Evolutionary conservation across 257 asterid genomes (phyloP), one percentile per base, ranked within the genome.

Genomic region (Solanum infundibuliforme): DNA sequence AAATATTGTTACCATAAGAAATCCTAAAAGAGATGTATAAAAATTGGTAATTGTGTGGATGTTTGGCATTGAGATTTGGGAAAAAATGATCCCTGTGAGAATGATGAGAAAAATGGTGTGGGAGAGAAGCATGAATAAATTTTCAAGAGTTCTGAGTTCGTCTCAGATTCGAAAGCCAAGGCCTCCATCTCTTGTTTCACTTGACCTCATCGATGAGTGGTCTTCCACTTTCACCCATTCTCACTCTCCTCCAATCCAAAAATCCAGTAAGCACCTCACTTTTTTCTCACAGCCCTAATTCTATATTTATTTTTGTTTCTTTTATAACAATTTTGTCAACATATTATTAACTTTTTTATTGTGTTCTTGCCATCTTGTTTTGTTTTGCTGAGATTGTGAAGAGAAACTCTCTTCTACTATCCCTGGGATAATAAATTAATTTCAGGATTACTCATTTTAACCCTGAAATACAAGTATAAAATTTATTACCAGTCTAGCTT

Each of bases 171-270:
- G 83, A 41, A 92, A 90, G 73, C 32, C 94, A 68, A 87, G 89
- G 92, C 93, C 96, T 32, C 98, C 98, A 23, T 58, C 92, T 86
- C 95, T 94, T 87, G 88, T 84, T 84, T 94, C 96, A 31, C 93
- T 95, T 85, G 98, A 95, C 91, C 87, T 86, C 88, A 91, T 88
- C 6, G 98, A 95, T 86, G 83, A 91, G 21, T 95, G 96, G 95
- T 87, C 90, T 90, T 87, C 92, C 31, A 46, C 35, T 76, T 84
- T 90, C 36, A 83, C 86, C 79, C 85, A 82, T 36, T 85, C 89
- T 81, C 87, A 89, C 12, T 87, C 32, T 43, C 84, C 88, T 6
- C 48, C 91, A 46, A 27, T 27, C 87, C 71, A 52, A 86, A 91
- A 91, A 87, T 86, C 87, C 68, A 20, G 87, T 87, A 89, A 85